These are phyloP conservation scores for Scedosporium minutisporum DNA, from an alignment of 2,329 filamentous ascomycete genomes.

Conservation along the genomic window DNA sequence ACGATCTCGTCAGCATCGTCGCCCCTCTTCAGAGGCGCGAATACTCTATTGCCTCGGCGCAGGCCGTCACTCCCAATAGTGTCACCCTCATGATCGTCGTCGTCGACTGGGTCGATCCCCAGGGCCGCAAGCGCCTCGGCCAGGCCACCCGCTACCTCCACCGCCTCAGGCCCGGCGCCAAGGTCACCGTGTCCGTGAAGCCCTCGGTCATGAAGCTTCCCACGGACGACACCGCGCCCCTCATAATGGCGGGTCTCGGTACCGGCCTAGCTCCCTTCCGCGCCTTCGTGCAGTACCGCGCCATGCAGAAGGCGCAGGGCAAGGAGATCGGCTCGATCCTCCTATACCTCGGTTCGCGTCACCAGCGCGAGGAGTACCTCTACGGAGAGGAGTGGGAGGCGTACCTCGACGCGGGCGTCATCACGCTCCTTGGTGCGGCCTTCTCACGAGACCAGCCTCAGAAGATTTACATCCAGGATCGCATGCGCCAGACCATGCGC, in stretches of 20 bases:
- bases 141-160: conserved; percentile 89
- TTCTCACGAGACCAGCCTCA: conserved; percentile 95
- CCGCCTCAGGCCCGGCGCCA: conserved; percentile 60
- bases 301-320: conserved; percentile 95
- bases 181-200: conserved; percentile 89
- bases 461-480: conserved; percentile 99
- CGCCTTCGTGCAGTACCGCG: conserved; percentile 95
- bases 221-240: conserved; percentile 70
- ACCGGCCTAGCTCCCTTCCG: conserved; percentile 98
- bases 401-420: conserved; percentile 88
- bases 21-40: conserved; percentile 90
- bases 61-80: conserved; percentile 83
- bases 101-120: conserved; percentile 86
- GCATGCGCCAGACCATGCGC: conserved; percentile 79
- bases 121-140: conserved; percentile 80
- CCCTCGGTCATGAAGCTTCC: conserved; percentile 99
- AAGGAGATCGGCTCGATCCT: conserved; percentile 90
- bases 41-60: conserved; percentile 97
- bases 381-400: conserved; percentile 99
- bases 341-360: conserved; percentile 91
- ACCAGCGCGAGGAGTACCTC: conserved; percentile 96
- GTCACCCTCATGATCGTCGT: conserved; percentile 95
- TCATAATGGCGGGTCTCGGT: conserved; percentile 99
- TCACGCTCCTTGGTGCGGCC: conserved; percentile 84
- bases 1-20: conserved; percentile 81